phyloP scores from a whole-genome alignment of 2,329 filamentous ascomycete species.

The Didymella pinodella region DNA sequence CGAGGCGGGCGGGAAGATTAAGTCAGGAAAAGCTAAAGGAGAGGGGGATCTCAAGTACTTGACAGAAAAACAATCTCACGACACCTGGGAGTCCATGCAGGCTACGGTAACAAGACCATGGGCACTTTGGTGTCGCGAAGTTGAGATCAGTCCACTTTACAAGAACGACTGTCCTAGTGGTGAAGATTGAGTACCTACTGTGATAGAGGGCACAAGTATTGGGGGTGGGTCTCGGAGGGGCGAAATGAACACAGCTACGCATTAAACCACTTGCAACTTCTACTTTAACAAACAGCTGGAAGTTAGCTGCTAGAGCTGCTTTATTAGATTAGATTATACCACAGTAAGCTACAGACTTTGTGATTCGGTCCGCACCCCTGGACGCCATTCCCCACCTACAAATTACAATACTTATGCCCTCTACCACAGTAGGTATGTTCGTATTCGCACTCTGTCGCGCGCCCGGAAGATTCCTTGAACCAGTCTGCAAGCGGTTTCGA shows the following conservation, averaged over 20 bases:
- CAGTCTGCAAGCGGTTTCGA: background rate
- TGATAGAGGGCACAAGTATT: too few relatives aligned
- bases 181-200: slow-evolving; percentile 32
- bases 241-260: too few relatives aligned
- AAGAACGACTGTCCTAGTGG: slow-evolving; percentile 49
- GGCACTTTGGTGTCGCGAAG: slow-evolving; percentile 55
- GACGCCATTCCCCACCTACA: too few relatives aligned
- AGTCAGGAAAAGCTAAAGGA: slow-evolving; percentile 52
- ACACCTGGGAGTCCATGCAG: slow-evolving; percentile 51
- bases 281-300: too few relatives aligned
- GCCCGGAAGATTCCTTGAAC: background rate
- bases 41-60: slow-evolving; percentile 54
- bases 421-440: background rate
- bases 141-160: slow-evolving; percentile 51
- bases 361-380: too few relatives aligned
- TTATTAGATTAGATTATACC: too few relatives aligned
- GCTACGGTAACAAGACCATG: slow-evolving; percentile 51
- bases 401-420: too few relatives aligned
- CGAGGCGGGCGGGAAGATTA: slow-evolving; percentile 51
- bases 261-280: too few relatives aligned
- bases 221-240: too few relatives aligned
- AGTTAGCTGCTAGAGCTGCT: too few relatives aligned
- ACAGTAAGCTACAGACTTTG: too few relatives aligned
- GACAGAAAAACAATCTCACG: slow-evolving; percentile 53
- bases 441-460: background rate